Base-by-base conservation (phyloP, 805 yeast species). In the Candida sanyiensis region DNA sequence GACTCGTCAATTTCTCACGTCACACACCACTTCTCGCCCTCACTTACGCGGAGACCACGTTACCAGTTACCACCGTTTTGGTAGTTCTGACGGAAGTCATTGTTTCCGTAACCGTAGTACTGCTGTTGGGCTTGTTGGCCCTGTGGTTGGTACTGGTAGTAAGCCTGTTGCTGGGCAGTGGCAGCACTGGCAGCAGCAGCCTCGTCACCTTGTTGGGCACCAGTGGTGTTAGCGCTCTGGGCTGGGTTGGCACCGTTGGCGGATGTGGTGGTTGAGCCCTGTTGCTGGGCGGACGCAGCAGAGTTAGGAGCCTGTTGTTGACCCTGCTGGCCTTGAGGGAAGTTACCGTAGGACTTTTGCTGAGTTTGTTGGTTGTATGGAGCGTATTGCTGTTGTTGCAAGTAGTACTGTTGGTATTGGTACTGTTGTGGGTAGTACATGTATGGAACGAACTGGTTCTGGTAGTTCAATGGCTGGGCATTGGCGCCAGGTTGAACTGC, bases 371-470 rank as follows among this genome's bases (percentile, higher is more conserved):
- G 50, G 34, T 35, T 40, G 37, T 48, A 43, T 25, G 42, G 47
- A 7, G 33, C 21, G 27, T 35, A 40, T 24, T 38, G 33, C 13
- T 29, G 33, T 28, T 32, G 23, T 38, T 39, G 43, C 23, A 36
- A 31, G 18, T 20, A 20, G 28, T 33, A 28, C 32, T 42, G 45
- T 36, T 41, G 43, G 24, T 28, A 35, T 31, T 37, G 31, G 27
- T 39, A 33, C 32, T 44, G 50, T 43, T 44, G 50, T 35, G 54
- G 55, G 44, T 47, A 48, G 45, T 57, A 58, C 47, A 52, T 46
- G 45, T 54, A 56, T 32, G 55, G 57, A 28, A 38, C 44, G 39
- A 40, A 48, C 38, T 48, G 51, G 28, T 40, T 41, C 41, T 48
- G 54, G 41, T 45, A 55, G 22, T 49, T 51, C 40, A 53, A 53